These are phyloP conservation scores for Dionaea muscipula DNA, from an alignment of 179 eudicot species.

Conservation along the genomic window DNA sequence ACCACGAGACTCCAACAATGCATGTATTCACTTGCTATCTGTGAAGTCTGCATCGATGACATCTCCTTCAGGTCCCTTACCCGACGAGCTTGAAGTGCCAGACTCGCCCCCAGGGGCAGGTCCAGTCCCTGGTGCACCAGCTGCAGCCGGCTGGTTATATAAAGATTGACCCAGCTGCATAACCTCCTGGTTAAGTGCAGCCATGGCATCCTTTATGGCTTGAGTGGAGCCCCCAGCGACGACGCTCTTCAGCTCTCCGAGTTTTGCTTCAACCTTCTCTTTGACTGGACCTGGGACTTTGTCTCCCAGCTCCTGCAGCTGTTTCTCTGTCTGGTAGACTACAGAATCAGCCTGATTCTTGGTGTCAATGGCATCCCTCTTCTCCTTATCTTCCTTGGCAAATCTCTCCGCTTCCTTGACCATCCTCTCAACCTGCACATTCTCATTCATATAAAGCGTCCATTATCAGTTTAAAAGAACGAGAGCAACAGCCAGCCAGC, in stretches of 20 bases:
- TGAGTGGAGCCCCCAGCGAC: constrained; percentile 18
- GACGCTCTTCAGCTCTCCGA: constrained; percentile 19
- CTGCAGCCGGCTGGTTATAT: constrained; percentile 17
- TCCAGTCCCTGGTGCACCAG: constrained; percentile 16
- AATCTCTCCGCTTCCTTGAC: constrained; percentile 22
- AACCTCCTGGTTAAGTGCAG: constrained; percentile 25
- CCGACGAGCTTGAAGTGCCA: constrained; percentile 13
- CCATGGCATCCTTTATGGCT: constrained; percentile 21
- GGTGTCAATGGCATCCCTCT: constrained; percentile 26
- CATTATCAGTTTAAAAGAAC: neutral
- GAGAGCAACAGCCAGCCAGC: neutral
- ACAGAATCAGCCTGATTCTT: constrained; percentile 25
- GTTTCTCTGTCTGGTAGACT: constrained; percentile 25
- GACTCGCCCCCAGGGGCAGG: constrained; percentile 14
- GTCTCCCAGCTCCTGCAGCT: constrained; percentile 24
- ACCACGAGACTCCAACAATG: neutral
- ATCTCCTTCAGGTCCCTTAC: constrained; percentile 26
- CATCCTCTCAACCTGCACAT: constrained; percentile 23
- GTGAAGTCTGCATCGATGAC: constrained; percentile 34
- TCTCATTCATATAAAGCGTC: neutral
- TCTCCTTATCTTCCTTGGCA: constrained; percentile 23
- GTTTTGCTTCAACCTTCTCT: constrained; percentile 23
- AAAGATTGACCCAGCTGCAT: constrained; percentile 28
- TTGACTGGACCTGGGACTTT: constrained; percentile 22
- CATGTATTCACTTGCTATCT: constrained; percentile 22